phyloP scores from a whole-genome alignment of 306 rosid species.

The Rubus parviflorus region DNA sequence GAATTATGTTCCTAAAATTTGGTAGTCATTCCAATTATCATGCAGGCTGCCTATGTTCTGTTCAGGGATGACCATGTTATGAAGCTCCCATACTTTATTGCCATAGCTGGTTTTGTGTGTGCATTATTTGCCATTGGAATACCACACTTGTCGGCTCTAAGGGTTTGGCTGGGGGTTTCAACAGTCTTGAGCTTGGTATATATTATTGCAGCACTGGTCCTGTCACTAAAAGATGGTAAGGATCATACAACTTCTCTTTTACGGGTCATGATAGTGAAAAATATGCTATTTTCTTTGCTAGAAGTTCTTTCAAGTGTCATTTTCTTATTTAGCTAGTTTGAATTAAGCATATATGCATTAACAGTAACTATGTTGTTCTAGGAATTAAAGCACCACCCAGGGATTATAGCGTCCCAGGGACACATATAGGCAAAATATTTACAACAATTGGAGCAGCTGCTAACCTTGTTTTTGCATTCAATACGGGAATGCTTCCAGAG shows the following conservation, averaged over 20 bases:
- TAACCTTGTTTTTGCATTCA: constrained; percentile 85
- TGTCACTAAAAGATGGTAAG: constrained; percentile 80
- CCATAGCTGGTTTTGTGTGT: constrained; percentile 76
- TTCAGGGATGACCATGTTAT: constrained; percentile 55
- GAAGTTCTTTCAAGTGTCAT: not conserved
- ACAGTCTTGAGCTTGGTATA: constrained; percentile 73
- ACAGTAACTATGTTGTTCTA: constrained; percentile 25
- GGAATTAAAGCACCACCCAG: constrained; percentile 73
- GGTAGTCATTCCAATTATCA: constrained; percentile 5
- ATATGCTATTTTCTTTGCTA: not conserved
- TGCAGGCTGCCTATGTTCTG: constrained; percentile 78
- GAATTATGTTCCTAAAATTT: not conserved
- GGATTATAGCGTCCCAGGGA: constrained; percentile 74
- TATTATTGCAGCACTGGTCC: constrained; percentile 51
- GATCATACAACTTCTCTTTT: constrained; percentile 7
- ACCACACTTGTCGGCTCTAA: constrained; percentile 94
- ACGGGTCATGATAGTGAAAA: not conserved
- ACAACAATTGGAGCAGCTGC: constrained; percentile 87
- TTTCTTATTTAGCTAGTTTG: not conserved
- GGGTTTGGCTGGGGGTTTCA: constrained; percentile 89
- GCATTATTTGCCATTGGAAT: constrained; percentile 80
- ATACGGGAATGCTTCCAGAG: constrained; percentile 99
- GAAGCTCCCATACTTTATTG: constrained; percentile 86
- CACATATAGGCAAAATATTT: constrained; percentile 62
- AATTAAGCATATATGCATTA: not conserved